Evolutionary conservation across 306 rosid species (phyloP), one percentile per base, ranked within the genome.

Genomic region (Vigna hirtella): DNA sequence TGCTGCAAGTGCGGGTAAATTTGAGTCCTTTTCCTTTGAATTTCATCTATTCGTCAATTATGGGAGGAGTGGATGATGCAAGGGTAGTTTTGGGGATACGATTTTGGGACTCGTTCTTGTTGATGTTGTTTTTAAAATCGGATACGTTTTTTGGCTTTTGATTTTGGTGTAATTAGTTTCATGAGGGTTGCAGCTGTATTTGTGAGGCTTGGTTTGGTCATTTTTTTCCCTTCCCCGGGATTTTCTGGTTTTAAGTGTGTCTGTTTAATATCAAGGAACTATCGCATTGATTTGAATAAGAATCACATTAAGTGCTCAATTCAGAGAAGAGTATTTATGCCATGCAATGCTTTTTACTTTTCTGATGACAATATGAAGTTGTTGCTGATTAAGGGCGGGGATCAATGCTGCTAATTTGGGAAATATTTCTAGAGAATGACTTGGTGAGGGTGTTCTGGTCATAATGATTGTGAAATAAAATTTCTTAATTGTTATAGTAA

Each of bases 1-100:
- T 95, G 99, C 84, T 78, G 17, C 80, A 81, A 78, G 69, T 95
- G 99, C 93, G 99, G 99, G 99, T 95, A 93, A 77, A 63, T 81
- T 70, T 45, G 30, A 43, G 30, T 32, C 49, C 77, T 24, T 73
- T 56, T 56, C 14, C 48, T 59, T 26, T 69, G 9, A 74, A 75
- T 84, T 83, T 51, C 17, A 45, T 72, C 72, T 67, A 58, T 83
- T 83, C 68, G 68, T 28, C 20, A 24, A 61, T 83, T 10, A 74
- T 64, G 74, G 42, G 26, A n/a, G 72, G 64, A 58, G 84, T 81
- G 9, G 74, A 47, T 57, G 47, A 9, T 78, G 55, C 13, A 55
- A 59, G 74, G 82, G 84, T 72, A 56, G 40, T 82, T 81, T 72
- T 83, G 88, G 83, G 72, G 73, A 40, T 69, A 17, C 69, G 77